Conservation (phyloP, 2,329 filamentous ascomycete genomes). For the Thielaviopsis musarum region DNA sequence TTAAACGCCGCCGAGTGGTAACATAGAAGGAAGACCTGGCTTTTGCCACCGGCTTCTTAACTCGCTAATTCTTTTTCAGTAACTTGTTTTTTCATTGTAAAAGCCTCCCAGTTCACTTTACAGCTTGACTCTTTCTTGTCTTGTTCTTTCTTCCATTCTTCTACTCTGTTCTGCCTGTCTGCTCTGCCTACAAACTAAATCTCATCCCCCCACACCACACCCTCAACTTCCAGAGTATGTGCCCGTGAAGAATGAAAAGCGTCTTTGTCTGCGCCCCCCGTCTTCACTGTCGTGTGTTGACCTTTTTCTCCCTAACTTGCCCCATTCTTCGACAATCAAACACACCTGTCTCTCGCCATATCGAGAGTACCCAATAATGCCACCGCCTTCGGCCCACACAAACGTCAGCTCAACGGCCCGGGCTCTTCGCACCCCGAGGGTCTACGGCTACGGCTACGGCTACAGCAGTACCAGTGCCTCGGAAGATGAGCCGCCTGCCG, state of each 20-base stretch:
- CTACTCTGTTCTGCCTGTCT: no score
- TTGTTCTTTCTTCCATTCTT: no score
- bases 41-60: not conserved
- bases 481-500: not conserved
- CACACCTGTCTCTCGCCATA: not conserved
- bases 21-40: not conserved
- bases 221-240: not conserved
- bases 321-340: not conserved
- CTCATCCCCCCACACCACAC: not conserved
- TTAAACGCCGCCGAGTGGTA: not conserved
- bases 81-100: not conserved
- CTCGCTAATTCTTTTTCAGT: not conserved
- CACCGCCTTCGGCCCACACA: slow-evolving; percentile 4
- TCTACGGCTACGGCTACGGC: not conserved
- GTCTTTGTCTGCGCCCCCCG: not conserved
- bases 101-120: no score
- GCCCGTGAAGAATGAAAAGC: not conserved
- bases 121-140: no score
- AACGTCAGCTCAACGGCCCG: slow-evolving; percentile 6
- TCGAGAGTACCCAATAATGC: not conserved
- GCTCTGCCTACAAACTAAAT: no score
- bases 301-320: not conserved
- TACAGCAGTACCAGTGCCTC: not conserved
- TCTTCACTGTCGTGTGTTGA: not conserved
- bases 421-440: not conserved